These are phyloP conservation scores for Fusarium sp. DNA, from an alignment of 2,329 filamentous ascomycete species.

Conservation along the genomic window DNA sequence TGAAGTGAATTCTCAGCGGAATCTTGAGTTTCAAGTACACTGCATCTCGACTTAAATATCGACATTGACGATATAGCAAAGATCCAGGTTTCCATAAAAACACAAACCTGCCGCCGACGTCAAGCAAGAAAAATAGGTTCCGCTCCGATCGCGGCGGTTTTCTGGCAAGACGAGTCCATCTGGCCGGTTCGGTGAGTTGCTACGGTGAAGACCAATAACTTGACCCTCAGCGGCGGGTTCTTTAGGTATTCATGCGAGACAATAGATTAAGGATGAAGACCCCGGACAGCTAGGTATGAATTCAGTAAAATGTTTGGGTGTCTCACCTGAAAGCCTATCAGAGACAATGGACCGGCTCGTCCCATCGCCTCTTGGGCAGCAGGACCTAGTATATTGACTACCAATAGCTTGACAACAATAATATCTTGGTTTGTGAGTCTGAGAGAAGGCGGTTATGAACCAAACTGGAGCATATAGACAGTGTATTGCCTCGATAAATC, in stretches of 20 bases:
- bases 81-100: neutral
- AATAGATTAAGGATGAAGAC: no score
- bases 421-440: no score
- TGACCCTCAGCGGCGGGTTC: neutral
- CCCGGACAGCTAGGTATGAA: no score
- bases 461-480: no score
- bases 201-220: neutral
- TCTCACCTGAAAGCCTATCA: neutral
- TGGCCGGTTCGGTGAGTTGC: neutral
- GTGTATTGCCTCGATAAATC: neutral
- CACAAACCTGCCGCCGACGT: neutral
- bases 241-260: neutral
- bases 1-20: neutral
- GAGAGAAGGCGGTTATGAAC: no score
- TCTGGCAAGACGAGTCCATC: conserved; percentile 5
- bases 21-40: neutral
- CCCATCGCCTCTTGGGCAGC: neutral
- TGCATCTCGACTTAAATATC: neutral
- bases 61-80: neutral
- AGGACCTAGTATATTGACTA: neutral
- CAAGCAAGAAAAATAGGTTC: neutral
- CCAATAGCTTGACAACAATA: neutral
- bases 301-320: no score
- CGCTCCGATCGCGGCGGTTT: conserved; percentile 1
- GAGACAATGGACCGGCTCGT: no score